Percentiles rank a stretch among this genome's conserved stretches.
Conservation (phyloP, 352 stramenopile genomes). For the Phytophthora kernoviae region DNA sequence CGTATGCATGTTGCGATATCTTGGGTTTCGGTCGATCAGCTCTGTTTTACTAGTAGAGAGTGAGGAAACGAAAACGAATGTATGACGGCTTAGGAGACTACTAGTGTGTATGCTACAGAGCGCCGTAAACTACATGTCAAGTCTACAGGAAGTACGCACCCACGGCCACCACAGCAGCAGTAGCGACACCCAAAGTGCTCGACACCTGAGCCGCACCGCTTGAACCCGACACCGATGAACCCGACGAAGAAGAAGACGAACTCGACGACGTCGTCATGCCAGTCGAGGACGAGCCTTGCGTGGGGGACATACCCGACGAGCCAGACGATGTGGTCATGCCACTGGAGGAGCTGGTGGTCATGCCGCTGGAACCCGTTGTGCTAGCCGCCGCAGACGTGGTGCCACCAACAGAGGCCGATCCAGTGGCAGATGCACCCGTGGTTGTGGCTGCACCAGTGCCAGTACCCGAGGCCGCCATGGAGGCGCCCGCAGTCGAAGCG, state of each 20-base stretch:
- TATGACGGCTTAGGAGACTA: no score
- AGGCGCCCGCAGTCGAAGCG: constrained; percentile 1
- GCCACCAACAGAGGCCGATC: not conserved
- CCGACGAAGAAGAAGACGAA: constrained; percentile 6
- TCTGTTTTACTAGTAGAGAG: not conserved
- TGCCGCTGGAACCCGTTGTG: constrained; percentile 9
- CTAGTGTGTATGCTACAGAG: no score
- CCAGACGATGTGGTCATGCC: not conserved
- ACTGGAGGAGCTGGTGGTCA: constrained; percentile 7
- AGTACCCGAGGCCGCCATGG: constrained; percentile 6
- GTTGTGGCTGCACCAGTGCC: constrained; percentile 5
- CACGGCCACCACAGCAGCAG: not conserved
- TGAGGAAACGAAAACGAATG: no score
- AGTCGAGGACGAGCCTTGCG: constrained; percentile 12
- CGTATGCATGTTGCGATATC: no score
- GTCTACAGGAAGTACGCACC: constrained; percentile 7
- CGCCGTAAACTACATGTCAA: not conserved
- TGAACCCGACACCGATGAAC: constrained; percentile 12
- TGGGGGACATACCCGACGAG: constrained; percentile 11
- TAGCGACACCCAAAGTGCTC: constrained; percentile 1
- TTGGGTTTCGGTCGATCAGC: no score
- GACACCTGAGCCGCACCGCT: constrained; percentile 12
- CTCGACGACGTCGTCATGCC: constrained; percentile 5
- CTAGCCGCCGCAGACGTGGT: not conserved
- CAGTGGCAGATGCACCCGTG: constrained; percentile 4